Evolutionary conservation across 2,329 filamentous ascomycete genomes (phyloP), one percentile per base, ranked within the genome.

Genomic region (Immersiporthe knoxdaviesiana): DNA sequence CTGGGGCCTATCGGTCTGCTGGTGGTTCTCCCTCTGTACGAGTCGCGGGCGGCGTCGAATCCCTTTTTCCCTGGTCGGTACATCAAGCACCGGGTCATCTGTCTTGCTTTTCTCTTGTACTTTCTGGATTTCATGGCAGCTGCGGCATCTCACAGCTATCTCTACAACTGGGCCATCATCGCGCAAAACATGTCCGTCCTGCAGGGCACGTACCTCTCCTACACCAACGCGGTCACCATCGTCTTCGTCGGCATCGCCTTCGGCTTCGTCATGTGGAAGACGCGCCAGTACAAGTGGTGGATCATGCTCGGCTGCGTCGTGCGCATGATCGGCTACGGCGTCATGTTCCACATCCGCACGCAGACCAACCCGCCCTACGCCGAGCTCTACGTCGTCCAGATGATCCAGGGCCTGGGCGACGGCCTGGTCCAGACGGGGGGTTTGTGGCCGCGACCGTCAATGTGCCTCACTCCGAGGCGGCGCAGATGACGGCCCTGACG

Each of bases 271-370:
- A 84, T 85, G 77, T 78, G 79, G 65, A 76, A 77, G 61, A 77
- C 79, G 2, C 75, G 80, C 47, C 78, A 78, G 1, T 85, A 84
- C 76, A 85, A 85, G 70, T 83, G 81, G 79, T 85, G 2, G 75
- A 79, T 16, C 74, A 85, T 30, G 70, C 75, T 3, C 83, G 81
- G 5, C 77, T 79, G 1, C 67, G 77, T 1, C 3, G 72, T 86
- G 41, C 81, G 83, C 14, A 73, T 84, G 12, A 72, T 85, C 41
- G 84, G 84, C 6, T 85, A 85, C 69, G 83, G 82, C 3, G 73
- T 84, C 39, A 86, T 86, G 84, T 77, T 85, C 39, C 79, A 84
- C 2, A 78, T 85, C 11, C 80, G 83, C 4, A 82, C 60, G 76
- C 81, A 65, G 79, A 72, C 78, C 50, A 84, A 82, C 73, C 80